Evolutionary conservation across 1,139 yeast genomes (phyloP).

Genomic region (Kluyveromyces sp.): DNA sequence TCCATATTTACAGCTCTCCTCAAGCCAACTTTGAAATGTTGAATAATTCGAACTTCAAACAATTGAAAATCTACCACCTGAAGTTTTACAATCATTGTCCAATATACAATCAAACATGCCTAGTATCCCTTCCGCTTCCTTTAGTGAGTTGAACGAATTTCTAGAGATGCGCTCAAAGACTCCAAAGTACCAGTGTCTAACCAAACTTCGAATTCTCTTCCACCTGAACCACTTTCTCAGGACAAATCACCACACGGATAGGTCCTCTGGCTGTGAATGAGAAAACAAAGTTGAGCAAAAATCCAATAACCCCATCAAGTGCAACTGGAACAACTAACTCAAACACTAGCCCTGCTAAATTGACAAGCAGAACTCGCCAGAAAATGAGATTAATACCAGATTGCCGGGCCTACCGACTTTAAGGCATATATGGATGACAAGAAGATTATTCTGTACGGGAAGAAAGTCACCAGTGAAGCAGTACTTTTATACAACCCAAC

Average conservation of each 20-base stretch:
- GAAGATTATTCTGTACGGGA: neutral
- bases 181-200: neutral
- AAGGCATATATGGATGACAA: neutral
- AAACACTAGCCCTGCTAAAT: constrained; percentile 3
- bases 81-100: constrained; percentile 15
- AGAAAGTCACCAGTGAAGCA: neutral
- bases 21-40: constrained; percentile 7
- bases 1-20: constrained; percentile 3
- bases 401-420: constrained; percentile 1
- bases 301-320: constrained; percentile 4
- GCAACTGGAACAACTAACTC: neutral
- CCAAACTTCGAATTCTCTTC: neutral
- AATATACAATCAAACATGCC: constrained; percentile 11
- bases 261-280: constrained; percentile 4
- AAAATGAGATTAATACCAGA: neutral
- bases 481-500: neutral
- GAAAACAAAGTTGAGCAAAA: neutral
- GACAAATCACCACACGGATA: constrained; percentile 13
- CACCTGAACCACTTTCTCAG: neutral
- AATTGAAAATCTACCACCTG: constrained; percentile 16
- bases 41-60: constrained; percentile 11
- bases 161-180: constrained; percentile 2
- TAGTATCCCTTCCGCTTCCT: neutral
- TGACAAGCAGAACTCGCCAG: neutral
- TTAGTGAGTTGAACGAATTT: constrained; percentile 2